phyloP scores from a whole-genome alignment of 208 protist species.

The Acanthamoeba royreba region DNA sequence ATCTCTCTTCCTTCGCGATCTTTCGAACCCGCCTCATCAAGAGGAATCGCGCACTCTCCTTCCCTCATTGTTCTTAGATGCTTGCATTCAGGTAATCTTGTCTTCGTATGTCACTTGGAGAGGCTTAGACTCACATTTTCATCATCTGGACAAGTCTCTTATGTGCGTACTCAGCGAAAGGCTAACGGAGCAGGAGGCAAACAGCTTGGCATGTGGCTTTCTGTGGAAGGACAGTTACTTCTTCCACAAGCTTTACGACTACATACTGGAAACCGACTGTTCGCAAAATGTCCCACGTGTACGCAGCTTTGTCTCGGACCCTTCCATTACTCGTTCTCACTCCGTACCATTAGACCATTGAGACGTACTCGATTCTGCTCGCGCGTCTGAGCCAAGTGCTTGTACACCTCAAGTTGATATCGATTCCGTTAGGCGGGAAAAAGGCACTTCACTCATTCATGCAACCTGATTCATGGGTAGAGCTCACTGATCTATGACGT shows the following conservation, averaged over 20 bases:
- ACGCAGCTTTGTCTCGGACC: background rate
- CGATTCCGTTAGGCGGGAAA: background rate
- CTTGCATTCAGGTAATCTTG: background rate
- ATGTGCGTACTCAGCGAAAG: background rate
- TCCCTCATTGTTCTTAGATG: background rate
- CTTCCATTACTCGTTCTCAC: too few relatives aligned
- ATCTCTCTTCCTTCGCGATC: background rate
- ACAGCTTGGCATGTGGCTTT: background rate
- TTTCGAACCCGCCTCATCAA: background rate
- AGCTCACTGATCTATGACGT: too few relatives aligned
- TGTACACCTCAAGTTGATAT: background rate
- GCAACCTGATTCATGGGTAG: background rate
- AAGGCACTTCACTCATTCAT: background rate
- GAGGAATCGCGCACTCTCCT: background rate
- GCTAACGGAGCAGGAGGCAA: background rate
- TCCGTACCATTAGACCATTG: background rate
- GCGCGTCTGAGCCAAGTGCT: background rate
- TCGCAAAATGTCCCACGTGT: background rate
- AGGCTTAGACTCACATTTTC: background rate
- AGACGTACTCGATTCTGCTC: background rate
- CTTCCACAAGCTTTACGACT: background rate
- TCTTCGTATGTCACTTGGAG: background rate
- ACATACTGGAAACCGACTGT: background rate
- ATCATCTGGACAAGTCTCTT: background rate
- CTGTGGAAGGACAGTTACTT: slow-evolving; percentile 17